Percentiles rank a stretch among this genome's conserved stretches.
phyloP scores from a whole-genome alignment of 108 stramenopile species.

The Parietichytrium sp. region DNA sequence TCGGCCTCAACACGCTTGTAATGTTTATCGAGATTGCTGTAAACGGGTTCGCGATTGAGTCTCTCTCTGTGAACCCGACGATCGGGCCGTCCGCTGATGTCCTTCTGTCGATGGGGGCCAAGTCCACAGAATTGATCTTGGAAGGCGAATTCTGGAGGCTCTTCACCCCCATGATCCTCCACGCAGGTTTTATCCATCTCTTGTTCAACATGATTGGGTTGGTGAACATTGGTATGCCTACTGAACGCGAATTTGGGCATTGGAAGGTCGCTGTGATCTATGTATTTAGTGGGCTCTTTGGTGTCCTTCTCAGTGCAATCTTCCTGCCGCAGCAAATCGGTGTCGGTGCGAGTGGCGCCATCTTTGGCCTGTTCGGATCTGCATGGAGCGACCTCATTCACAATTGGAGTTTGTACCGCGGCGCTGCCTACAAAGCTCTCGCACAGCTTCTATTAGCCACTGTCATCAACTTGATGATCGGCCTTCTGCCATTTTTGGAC shows the following conservation, averaged over 20 bases:
- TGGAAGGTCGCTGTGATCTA: conserved; percentile 69
- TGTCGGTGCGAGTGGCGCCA: conserved; percentile 89
- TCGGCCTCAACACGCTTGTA: too few species aligned
- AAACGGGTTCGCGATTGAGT: conserved; percentile 60
- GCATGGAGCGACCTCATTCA: conserved; percentile 80
- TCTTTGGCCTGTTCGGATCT: conserved; percentile 83
- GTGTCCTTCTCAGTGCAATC: conserved; percentile 79
- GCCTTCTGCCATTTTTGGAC: conserved; percentile 59
- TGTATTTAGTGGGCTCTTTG: conserved; percentile 76
- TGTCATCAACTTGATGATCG: conserved; percentile 60
- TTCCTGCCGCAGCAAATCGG: conserved; percentile 82
- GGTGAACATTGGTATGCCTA: conserved; percentile 77
- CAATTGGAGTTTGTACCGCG: conserved; percentile 79
- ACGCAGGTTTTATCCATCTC: conserved; percentile 89
- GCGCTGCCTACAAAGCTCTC: conserved; percentile 49
- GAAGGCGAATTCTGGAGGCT: conserved; percentile 80
- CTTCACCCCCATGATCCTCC: conserved; percentile 82
- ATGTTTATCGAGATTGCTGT: conserved; percentile 45
- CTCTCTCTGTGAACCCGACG: conserved; percentile 78
- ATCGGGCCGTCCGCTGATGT: conserved; percentile 80
- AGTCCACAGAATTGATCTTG: conserved; percentile 75
- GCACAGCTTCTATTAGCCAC: conserved; percentile 74
- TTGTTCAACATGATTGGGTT: conserved; percentile 85
- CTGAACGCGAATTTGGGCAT: conserved; percentile 83
- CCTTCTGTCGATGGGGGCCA: conserved; percentile 77